A percentile compares a stretch with the other conserved stretches of the same genome.
Conservation (phyloP, 176 grass and related monocot genomes). For the Raddia guianensis region DNA sequence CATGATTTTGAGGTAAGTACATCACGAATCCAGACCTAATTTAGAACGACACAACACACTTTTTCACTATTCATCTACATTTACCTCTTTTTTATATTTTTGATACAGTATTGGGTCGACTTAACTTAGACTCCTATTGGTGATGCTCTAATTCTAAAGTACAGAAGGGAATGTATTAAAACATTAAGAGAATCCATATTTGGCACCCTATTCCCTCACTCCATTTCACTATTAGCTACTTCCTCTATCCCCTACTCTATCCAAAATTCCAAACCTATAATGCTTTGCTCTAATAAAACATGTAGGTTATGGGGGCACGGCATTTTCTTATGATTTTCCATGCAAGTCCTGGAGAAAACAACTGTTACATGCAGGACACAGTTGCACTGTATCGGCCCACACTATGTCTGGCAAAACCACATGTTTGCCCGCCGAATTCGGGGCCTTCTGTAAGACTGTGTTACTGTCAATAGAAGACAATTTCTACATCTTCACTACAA, state of each 20-base stretch:
- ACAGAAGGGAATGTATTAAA: not conserved
- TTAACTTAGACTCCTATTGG: too few relatives aligned
- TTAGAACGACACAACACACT: too few relatives aligned
- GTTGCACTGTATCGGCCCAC: constrained; percentile 8
- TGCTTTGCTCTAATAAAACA: not conserved
- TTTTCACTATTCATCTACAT: too few relatives aligned
- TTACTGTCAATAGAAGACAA: constrained; percentile 8
- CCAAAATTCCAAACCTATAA: too few relatives aligned
- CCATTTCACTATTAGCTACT: too few relatives aligned
- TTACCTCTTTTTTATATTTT: too few relatives aligned
- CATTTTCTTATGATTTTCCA: not conserved
- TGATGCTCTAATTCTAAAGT: not conserved
- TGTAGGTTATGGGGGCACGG: not conserved
- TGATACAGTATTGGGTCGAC: too few relatives aligned
- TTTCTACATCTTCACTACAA: constrained; percentile 7
- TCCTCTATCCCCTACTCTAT: too few relatives aligned
- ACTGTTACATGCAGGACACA: not conserved
- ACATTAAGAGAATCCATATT: not conserved
- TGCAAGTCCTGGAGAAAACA: not conserved
- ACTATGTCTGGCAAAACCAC: not conserved
- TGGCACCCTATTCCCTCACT: too few relatives aligned
- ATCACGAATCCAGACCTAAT: too few relatives aligned
- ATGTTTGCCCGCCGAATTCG: not conserved
- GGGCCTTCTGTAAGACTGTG: constrained; percentile 4
- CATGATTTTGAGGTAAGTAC: not conserved